Evolutionary conservation across 306 rosid species (phyloP).

Genomic region (Echinosophora koreensis): DNA sequence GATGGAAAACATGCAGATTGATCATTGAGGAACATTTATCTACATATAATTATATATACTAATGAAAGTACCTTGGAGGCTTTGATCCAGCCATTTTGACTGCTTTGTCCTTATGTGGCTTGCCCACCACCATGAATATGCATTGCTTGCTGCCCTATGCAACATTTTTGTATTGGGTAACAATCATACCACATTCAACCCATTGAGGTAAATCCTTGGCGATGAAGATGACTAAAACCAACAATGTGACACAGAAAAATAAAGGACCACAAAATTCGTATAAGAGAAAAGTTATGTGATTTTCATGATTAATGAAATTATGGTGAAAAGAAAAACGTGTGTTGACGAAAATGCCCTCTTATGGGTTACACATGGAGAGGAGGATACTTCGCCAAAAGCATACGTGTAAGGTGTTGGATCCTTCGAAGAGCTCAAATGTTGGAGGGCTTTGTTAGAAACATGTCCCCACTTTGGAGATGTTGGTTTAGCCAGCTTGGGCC

Average conservation of each 20-base stretch:
- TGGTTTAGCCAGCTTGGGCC: constrained; percentile 42
- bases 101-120: constrained; percentile 97
- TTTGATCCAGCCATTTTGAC: constrained; percentile 96
- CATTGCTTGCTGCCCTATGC: constrained; percentile 98
- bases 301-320: constrained; percentile 36
- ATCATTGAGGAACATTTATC: neutral
- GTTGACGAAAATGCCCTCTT: constrained; percentile 47
- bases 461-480: constrained; percentile 39
- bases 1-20: constrained; percentile 14
- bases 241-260: neutral
- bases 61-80: constrained; percentile 72
- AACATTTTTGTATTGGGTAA: constrained; percentile 62
- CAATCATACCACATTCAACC: constrained; percentile 39
- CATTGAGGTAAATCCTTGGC: constrained; percentile 46
- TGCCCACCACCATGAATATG: constrained; percentile 99
- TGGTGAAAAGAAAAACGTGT: constrained; percentile 41
- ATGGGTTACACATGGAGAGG: constrained; percentile 62
- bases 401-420: constrained; percentile 57
- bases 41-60: neutral
- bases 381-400: constrained; percentile 67
- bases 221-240: constrained; percentile 11
- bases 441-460: constrained; percentile 34
- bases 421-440: constrained; percentile 47
- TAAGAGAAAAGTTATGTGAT: constrained; percentile 28
- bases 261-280: constrained; percentile 5